Conservation (phyloP, 177 flowering plant genomes). For the Vitis hybrid region DNA sequence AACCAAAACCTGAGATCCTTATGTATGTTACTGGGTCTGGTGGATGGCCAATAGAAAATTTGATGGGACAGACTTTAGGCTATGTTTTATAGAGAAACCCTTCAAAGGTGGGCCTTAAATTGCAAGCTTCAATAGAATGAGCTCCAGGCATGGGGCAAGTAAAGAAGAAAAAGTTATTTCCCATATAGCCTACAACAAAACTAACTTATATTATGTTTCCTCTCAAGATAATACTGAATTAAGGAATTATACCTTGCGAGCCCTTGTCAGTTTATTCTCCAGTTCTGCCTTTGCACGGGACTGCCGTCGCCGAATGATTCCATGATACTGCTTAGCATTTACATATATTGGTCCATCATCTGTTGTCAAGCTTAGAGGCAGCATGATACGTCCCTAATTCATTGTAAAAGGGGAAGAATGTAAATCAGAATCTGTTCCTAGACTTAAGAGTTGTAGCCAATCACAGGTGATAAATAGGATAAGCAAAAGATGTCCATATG, state of each 20-base stretch:
- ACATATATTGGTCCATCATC: constrained; percentile 84
- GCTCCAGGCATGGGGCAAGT: no score
- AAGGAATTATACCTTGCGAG: constrained; percentile 56
- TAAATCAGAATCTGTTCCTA: constrained; percentile 7
- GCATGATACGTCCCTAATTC: constrained; percentile 66
- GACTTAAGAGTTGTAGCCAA: background rate
- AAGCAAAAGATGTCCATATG: no score
- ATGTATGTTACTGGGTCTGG: no score
- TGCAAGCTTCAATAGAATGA: no score
- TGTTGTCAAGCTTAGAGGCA: constrained; percentile 60
- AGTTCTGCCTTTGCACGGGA: constrained; percentile 79
- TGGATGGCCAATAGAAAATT: no score
- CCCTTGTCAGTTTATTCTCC: constrained; percentile 43
- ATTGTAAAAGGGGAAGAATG: constrained; percentile 6
- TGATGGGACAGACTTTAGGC: no score
- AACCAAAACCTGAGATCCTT: background rate
- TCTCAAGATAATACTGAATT: background rate
- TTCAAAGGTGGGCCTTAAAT: no score
- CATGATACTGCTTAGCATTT: constrained; percentile 88
- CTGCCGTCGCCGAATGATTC: constrained; percentile 77
- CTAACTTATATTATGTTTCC: background rate
- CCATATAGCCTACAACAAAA: background rate
- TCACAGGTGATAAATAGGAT: background rate
- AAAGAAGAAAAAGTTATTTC: background rate
- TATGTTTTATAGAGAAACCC: no score